These are phyloP conservation scores for Trichodelitschia bisporula DNA, from an alignment of 495 filamentous ascomycete genomes.

Conservation along the genomic window DNA sequence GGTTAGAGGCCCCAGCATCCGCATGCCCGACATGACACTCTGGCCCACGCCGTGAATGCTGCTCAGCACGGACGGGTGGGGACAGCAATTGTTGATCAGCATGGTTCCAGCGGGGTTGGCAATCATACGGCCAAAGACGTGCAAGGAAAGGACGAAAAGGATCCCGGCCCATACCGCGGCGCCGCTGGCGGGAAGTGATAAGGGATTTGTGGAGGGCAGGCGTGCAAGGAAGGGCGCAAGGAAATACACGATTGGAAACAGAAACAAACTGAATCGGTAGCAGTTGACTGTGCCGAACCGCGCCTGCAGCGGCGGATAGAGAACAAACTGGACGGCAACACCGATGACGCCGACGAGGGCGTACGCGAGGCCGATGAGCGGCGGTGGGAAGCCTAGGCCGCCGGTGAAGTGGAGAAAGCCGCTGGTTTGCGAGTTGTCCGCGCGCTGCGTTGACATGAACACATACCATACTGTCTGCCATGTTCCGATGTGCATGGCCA, in stretches of 20 bases:
- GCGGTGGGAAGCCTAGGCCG: conserved; percentile 40
- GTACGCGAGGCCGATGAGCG: conserved; percentile 41
- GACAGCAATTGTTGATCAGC: conserved; percentile 43
- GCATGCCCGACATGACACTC: conserved; percentile 29
- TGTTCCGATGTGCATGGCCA: conserved; percentile 47
- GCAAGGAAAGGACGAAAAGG: conserved; percentile 31
- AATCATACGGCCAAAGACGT: conserved; percentile 49
- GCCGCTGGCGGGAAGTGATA: conserved; percentile 29
- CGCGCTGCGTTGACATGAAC: conserved; percentile 40
- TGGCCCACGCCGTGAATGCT: conserved; percentile 48
- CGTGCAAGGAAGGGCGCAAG: conserved; percentile 43
- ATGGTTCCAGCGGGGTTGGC: conserved; percentile 43
- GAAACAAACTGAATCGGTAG: conserved; percentile 29
- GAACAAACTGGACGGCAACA: conserved; percentile 39
- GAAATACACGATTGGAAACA: conserved; percentile 42
- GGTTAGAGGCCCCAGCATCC: conserved; percentile 41
- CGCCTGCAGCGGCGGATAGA: conserved; percentile 37
- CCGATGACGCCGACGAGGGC: conserved; percentile 42
- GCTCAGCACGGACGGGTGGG: conserved; percentile 32
- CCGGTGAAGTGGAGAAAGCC: conserved; percentile 35
- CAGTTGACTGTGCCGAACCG: conserved; percentile 35
- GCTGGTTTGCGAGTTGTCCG: conserved; percentile 17
- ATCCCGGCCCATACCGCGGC: conserved; percentile 34
- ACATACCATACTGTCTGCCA: conserved; percentile 54
- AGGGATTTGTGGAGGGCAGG: conserved; percentile 19